These are phyloP conservation scores for Epichloe amarillans DNA, from an alignment of 2,329 filamentous ascomycete genomes.

Conservation along the genomic window DNA sequence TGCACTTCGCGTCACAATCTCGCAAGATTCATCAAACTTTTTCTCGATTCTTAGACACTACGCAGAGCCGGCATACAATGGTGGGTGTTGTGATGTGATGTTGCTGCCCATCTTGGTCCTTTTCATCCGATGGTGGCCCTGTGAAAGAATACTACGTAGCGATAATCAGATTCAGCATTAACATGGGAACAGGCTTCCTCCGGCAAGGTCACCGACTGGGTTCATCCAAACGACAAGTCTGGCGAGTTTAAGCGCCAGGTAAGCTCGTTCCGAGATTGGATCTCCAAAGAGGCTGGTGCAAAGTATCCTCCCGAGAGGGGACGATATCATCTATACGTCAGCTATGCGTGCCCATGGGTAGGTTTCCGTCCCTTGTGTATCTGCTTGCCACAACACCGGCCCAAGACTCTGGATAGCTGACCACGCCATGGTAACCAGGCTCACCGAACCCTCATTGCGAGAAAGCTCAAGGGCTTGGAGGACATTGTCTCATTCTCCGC, in stretches of 20 bases:
- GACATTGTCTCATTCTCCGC: slow-evolving; percentile 65
- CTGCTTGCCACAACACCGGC: background rate
- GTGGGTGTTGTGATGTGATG: background rate
- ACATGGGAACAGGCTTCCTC: slow-evolving; percentile 3
- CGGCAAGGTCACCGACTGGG: slow-evolving; percentile 60
- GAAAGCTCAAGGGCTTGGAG: slow-evolving; percentile 84
- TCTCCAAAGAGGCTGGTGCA: slow-evolving; percentile 58
- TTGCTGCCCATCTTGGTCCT: background rate
- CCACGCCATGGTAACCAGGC: slow-evolving; percentile 30
- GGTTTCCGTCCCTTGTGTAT: slow-evolving; percentile 7
- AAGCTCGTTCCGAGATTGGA: slow-evolving; percentile 69
- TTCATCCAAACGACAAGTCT: slow-evolving; percentile 58
- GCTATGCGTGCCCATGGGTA: slow-evolving; percentile 86
- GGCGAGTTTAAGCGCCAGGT: slow-evolving; percentile 89
- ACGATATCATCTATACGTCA: slow-evolving; percentile 89
- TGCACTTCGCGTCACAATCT: background rate
- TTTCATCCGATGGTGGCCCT: background rate
- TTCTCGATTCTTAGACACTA: background rate
- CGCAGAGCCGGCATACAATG: background rate
- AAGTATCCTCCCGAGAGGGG: slow-evolving; percentile 75
- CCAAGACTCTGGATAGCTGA: background rate
- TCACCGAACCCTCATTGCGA: slow-evolving; percentile 72
- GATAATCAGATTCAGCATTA: background rate
- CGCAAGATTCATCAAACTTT: background rate
- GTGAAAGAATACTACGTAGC: background rate